These are phyloP conservation scores for Dipodascopsis uninucleata DNA, from an alignment of 805 yeast species.

Conservation along the genomic window DNA sequence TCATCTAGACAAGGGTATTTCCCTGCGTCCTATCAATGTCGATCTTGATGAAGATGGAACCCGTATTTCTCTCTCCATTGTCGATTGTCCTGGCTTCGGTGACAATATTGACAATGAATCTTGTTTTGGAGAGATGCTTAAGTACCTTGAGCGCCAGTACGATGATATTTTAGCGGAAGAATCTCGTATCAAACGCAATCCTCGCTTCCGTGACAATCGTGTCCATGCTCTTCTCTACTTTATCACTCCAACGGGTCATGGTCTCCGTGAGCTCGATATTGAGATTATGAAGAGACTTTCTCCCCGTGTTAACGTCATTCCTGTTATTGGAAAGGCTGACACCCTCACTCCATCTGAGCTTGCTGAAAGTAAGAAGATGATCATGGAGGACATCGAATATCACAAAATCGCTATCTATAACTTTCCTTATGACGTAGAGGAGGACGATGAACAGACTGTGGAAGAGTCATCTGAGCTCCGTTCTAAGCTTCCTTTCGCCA, in stretches of 20 bases:
- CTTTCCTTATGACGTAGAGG: slow-evolving; percentile 65
- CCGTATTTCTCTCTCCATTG: slow-evolving; percentile 52
- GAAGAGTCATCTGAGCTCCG: slow-evolving; percentile 42
- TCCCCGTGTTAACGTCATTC: slow-evolving; percentile 73
- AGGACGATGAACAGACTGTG: slow-evolving; percentile 43
- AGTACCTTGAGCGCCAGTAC: slow-evolving; percentile 65
- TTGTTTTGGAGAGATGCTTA: slow-evolving; percentile 49
- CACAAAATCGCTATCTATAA: slow-evolving; percentile 65
- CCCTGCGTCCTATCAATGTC: slow-evolving; percentile 47
- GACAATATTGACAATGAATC: slow-evolving; percentile 64
- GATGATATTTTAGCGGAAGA: slow-evolving; percentile 72
- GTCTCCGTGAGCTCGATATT: slow-evolving; percentile 65
- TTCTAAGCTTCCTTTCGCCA: slow-evolving; percentile 57
- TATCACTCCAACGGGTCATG: slow-evolving; percentile 57
- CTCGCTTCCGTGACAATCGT: slow-evolving; percentile 65
- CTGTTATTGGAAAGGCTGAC: slow-evolving; percentile 79
- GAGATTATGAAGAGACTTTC: slow-evolving; percentile 66
- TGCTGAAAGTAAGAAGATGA: slow-evolving; percentile 48
- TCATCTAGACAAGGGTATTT: slow-evolving; percentile 38
- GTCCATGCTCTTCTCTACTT: slow-evolving; percentile 78
- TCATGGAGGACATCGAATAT: slow-evolving; percentile 54
- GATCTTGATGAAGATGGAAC: slow-evolving; percentile 54
- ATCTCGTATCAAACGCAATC: slow-evolving; percentile 67
- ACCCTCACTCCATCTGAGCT: slow-evolving; percentile 66
- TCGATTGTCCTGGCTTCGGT: slow-evolving; percentile 76